Conservation (phyloP, 768 basidiomycete species). For the Psilocybe cyanescens region DNA sequence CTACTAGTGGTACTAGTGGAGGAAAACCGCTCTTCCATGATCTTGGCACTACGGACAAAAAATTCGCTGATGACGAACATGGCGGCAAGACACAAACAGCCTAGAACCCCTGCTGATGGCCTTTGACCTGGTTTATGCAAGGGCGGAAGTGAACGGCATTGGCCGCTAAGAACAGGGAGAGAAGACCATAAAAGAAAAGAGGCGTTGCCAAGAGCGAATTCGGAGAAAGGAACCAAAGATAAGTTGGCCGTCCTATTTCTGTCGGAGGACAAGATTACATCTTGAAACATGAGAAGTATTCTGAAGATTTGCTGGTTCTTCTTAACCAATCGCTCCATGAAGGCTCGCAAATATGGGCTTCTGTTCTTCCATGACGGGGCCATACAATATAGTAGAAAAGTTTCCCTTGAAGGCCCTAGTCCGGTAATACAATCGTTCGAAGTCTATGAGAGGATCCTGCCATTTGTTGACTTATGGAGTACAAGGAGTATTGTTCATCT, state of each 20-base stretch:
- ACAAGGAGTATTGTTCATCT: background rate
- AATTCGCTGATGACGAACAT: too few relatives aligned
- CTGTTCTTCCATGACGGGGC: background rate
- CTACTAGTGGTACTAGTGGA: too few relatives aligned
- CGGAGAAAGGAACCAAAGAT: background rate
- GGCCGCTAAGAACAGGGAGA: background rate
- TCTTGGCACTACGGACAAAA: background rate
- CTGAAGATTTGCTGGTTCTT: background rate
- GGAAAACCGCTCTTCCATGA: background rate
- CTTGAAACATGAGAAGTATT: background rate
- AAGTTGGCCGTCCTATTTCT: background rate
- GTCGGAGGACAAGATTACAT: background rate
- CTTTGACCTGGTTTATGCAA: background rate
- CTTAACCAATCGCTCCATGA: background rate
- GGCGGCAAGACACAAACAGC: too few relatives aligned
- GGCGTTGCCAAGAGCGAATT: background rate
- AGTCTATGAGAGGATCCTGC: background rate
- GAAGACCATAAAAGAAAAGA: background rate
- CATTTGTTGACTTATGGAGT: too few relatives aligned
- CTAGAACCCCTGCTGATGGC: too few relatives aligned
- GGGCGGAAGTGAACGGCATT: background rate
- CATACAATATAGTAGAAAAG: background rate
- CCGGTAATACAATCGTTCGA: background rate
- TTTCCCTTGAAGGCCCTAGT: background rate
- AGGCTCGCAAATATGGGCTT: background rate